phyloP scores from a whole-genome alignment of 441 rosid species.

The Metrosideros polymorpha region DNA sequence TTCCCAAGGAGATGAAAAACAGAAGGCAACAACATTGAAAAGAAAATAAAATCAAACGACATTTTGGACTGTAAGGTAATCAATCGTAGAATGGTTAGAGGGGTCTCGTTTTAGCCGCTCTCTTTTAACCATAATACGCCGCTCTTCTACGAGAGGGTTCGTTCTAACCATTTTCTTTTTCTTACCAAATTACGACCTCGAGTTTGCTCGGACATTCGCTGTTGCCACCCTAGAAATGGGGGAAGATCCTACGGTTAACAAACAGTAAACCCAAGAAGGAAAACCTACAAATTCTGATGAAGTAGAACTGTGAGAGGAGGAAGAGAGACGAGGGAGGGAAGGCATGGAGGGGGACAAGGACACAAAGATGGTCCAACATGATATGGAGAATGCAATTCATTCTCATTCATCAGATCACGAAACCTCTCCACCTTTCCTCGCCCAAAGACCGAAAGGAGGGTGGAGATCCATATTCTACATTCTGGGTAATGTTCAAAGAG shows the following conservation, averaged over 20 bases:
- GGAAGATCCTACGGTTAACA: neutral
- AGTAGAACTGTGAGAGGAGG: neutral
- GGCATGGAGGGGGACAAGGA: neutral
- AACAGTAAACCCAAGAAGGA: neutral
- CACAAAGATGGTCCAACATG: neutral
- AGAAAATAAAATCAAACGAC: neutral
- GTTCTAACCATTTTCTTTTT: neutral
- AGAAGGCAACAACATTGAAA: neutral
- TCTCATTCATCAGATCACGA: neutral
- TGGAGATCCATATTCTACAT: constrained; percentile 1
- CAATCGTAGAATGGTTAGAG: neutral
- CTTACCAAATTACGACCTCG: neutral
- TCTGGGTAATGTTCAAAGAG: neutral
- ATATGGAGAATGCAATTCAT: neutral
- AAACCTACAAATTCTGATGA: neutral
- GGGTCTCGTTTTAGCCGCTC: neutral
- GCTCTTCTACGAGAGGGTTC: neutral
- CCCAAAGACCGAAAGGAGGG: neutral
- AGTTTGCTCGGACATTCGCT: neutral
- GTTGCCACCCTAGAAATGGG: neutral
- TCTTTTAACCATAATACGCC: neutral
- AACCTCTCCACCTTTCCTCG: neutral
- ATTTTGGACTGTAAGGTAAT: neutral
- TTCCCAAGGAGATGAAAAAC: neutral
- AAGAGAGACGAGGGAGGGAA: neutral